Evolutionary conservation across 2,329 filamentous ascomycete genomes (phyloP), one percentile per base, ranked within the genome.

Genomic region (Paracamarosporium sp.): DNA sequence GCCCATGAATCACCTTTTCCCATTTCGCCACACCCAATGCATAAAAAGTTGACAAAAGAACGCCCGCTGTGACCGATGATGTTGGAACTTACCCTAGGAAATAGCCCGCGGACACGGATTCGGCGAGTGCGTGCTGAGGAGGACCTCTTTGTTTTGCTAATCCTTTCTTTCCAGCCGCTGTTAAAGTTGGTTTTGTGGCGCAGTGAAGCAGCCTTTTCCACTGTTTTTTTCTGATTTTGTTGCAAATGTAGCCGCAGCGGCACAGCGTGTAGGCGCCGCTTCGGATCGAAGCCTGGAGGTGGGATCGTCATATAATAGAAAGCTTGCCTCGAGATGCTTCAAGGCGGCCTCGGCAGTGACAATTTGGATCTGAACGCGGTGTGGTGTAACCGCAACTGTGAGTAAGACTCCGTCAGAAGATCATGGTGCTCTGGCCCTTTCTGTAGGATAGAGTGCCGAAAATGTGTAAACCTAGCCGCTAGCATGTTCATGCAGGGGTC

Each of bases 401-500:
- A 30, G 62, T 56, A 62, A 41, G 63, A 53, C 54, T 55, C 59
- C 61, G 67, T 71, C 63, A 73, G 64, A 69, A 67, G 48, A 48
- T 58, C 55, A 50, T 64, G 60, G 51, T 41, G 27, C 52, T 59
- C 60, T 38, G 57, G 59, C 17, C 48, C 47, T 45, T 31, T 55
- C 59, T 56, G 56, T 57, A 56, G 41, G 51, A 44, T 55, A 59
- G 46, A 50, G 50, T 57, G 60, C 69, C 67, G 68, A 68, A 72
- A 65, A 67, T 72, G 61, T 60, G 62, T 63, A 58, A 70, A 64
- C 65, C 69, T 72, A 65, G 65, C 65, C 65, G 68, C 63, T 55
- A 68, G 59, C 20, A 56, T 65, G 50, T 59, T 55, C 71, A 75
- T 61, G 66, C 71, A 52, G 63, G 68, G 59, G 67, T 69, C 54